Percentiles rank a stretch among this genome's conserved stretches.
These are phyloP conservation scores for Phragmites australis DNA, from an alignment of 176 grass and related monocot species.

Conservation along the genomic window DNA sequence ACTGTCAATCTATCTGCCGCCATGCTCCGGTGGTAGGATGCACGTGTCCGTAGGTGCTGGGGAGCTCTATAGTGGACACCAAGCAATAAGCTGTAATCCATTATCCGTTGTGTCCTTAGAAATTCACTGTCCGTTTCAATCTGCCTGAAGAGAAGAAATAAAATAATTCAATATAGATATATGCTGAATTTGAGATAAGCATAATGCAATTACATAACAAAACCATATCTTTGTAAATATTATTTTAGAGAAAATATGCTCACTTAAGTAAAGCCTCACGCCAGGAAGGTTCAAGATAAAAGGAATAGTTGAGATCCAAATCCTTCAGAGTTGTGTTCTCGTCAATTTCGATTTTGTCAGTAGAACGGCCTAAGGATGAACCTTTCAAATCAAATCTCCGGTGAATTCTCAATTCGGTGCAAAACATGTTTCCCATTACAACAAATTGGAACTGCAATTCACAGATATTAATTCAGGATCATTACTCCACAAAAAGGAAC, in stretches of 20 bases:
- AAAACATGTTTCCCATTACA: slow-evolving; percentile 99
- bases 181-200: background rate
- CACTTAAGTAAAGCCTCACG: slow-evolving; percentile 89
- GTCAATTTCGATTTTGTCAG: slow-evolving; percentile 94
- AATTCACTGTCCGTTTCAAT: slow-evolving; percentile 89
- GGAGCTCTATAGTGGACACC: slow-evolving; percentile 98
- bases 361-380: slow-evolving; percentile 88
- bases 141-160: slow-evolving; percentile 57
- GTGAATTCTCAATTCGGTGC: slow-evolving; percentile 97
- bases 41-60: slow-evolving; percentile 61
- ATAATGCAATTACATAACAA: slow-evolving; percentile 12
- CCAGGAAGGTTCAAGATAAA: slow-evolving; percentile 99
- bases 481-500: background rate
- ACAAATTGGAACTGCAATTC: slow-evolving; percentile 92
- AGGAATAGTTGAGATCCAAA: slow-evolving; percentile 90
- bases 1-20: slow-evolving; percentile 67
- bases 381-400: slow-evolving; percentile 96
- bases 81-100: slow-evolving; percentile 98
- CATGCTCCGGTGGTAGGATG: slow-evolving; percentile 51
- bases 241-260: slow-evolving; percentile 33
- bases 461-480: slow-evolving; percentile 26
- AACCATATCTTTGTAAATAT: background rate
- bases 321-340: slow-evolving; percentile 98
- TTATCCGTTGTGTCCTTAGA: slow-evolving; percentile 79
- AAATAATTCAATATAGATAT: background rate